Evolutionary conservation across 73 alveolate species (phyloP), one percentile per base, ranked within the genome.

Genomic region (Blepharisma stoltei): DNA sequence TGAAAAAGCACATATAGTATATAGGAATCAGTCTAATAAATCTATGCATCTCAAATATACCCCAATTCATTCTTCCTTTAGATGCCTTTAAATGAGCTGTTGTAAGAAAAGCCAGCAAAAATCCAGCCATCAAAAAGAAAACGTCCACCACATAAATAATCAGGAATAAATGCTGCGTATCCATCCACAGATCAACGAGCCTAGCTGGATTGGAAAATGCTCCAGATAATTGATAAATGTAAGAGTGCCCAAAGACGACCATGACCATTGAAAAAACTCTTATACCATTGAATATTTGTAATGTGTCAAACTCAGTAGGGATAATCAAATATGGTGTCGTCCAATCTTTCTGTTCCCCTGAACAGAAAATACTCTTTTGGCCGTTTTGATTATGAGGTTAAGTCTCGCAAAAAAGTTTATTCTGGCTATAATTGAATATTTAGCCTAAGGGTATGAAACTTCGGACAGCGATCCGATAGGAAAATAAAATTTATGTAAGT

Each of bases 91-190:
- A 43, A 49, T 76, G 65, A 3, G 45, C 44, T 5, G 71, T 8
- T 43, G 73, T 7, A 0, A 76, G 46, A 53, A 46, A 76, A 49
- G 41, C 20, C 23, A 48, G 46, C 9, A 83, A 55, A 82, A 83
- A 78, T 25, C 90, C 90, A 27, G 90, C 55, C 6, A 78, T 50
- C 65, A 78, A 65, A 55, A 78, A 83, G 90, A 83, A 83, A 9
- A 78, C 20, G 54, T 83, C 90, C 65, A 76, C 90, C 5, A 82
- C 81, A 54, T 45, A 81, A 78, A 80, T 14, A 65, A 55, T 11
- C 54, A 6, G 0, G 21, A 20, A 38, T 4, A 37, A 77, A 0
- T 41, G 67, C 68, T 20, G 27, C 6, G 2, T 6, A 4, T 67
- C n/a, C 41, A 27, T 54, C 6, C 25, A 53, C 53, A 47, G 80